Conservation (phyloP, 352 stramenopile species). For the Phytopythium oedochilum region DNA sequence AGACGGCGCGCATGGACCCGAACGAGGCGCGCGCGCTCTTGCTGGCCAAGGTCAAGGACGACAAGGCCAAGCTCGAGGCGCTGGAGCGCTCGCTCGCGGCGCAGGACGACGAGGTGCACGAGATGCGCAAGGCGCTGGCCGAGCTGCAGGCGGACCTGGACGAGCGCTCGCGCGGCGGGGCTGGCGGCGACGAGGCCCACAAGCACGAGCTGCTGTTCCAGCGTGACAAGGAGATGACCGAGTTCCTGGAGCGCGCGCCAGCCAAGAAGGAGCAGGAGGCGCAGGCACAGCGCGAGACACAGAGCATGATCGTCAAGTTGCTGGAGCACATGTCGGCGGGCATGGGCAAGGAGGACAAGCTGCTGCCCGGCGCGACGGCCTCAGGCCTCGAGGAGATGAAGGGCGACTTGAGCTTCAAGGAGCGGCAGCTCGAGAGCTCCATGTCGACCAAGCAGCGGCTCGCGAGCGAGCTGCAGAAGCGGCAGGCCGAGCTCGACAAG, state of each 20-base stretch:
- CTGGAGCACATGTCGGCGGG: constrained; percentile 88
- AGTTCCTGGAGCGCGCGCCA: constrained; percentile 85
- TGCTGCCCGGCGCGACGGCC: constrained; percentile 53
- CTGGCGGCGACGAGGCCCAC: constrained; percentile 59
- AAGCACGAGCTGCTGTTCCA: constrained; percentile 89
- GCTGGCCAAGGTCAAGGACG: constrained; percentile 84
- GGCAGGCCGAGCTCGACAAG: constrained; percentile 87
- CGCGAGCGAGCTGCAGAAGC: constrained; percentile 81
- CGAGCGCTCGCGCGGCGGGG: constrained; percentile 49
- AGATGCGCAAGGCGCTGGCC: constrained; percentile 43
- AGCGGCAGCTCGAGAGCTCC: constrained; percentile 89
- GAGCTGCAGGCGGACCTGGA: constrained; percentile 65
- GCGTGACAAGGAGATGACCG: constrained; percentile 90
- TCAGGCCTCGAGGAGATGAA: constrained; percentile 85
- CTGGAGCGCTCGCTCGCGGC: constrained; percentile 55
- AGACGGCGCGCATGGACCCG: constrained; percentile 86
- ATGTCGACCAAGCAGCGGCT: constrained; percentile 87
- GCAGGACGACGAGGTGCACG: constrained; percentile 46
- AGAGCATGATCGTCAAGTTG: constrained; percentile 84
- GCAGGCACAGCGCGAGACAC: constrained; percentile 39
- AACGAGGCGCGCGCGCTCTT: constrained; percentile 78
- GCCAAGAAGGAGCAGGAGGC: constrained; percentile 63
- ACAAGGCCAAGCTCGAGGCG: constrained; percentile 79
- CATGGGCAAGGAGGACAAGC: constrained; percentile 69
- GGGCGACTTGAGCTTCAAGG: constrained; percentile 88